Evolutionary conservation across 2,329 filamentous ascomycete genomes (phyloP), one percentile per base, ranked within the genome.

Genomic region (Dactylellina leptospora): DNA sequence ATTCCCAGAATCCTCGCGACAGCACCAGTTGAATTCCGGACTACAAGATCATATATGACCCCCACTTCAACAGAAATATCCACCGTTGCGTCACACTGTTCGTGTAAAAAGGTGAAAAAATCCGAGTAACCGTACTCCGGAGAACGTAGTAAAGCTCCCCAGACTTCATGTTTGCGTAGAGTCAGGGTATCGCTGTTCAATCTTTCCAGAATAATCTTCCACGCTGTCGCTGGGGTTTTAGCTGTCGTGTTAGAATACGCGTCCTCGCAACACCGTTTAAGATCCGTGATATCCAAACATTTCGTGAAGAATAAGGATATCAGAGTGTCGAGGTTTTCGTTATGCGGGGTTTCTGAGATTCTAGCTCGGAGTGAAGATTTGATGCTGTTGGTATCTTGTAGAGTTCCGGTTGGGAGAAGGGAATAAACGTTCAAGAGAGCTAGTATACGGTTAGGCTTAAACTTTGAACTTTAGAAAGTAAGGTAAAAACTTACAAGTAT

Each of bases 401-500:
- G 51, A 25, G 36, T 1, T 1, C 45, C 44, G 9, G 53, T 33
- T 8, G 56, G 50, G 16, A 71, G 11, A 13, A 42, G 16, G 13
- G 59, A 40, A n/a, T 72, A 72, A 3, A 59, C 42, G 6, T 54
- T 54, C 0, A 72, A 53, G 2, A 72, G 45, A 5, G 47, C 68
- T 72, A 56, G 9, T 6, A 23, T 48, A 6, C 33, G 18, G 11
- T 44, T 36, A 61, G 36, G 11, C 9, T 11, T n/a, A n/a, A n/a
- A n/a, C n/a, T 47, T 13, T 44, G 48, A 47, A 23, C 6, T 3
- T 22, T 13, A 6, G 22, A 4, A 2, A 22, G 16, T 25, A 23
- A 6, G 9, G 11, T 3, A 9, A 11, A 27, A 6, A 44, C 58
- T 2, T 71, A 71, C 66, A 56, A 2, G 25, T 36, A 18, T 23